Evolutionary conservation across 2,329 filamentous ascomycete species (phyloP), one percentile per base, ranked within the genome.

Genomic region (Saccharata proteae): DNA sequence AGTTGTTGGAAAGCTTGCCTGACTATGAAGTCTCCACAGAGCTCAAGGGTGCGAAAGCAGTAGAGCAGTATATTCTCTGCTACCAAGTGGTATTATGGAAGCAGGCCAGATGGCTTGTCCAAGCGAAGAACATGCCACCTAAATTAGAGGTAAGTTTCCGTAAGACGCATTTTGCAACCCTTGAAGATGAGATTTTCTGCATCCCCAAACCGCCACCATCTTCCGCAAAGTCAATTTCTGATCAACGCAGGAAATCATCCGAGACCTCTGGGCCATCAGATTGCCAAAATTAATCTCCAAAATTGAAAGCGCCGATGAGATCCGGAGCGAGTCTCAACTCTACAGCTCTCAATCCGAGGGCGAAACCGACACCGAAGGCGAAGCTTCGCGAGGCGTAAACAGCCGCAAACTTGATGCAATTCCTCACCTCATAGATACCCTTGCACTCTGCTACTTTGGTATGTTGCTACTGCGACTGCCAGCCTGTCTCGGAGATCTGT

Each of bases 1-100:
- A n/a, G n/a, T n/a, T n/a, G n/a, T n/a, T n/a, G n/a, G n/a, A n/a
- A n/a, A n/a, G n/a, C n/a, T n/a, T n/a, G n/a, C n/a, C n/a, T 22
- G 20, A 22, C 20, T 22, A 8, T 22, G n/a, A n/a, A n/a, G n/a
- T n/a, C n/a, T n/a, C n/a, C n/a, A 54, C 33, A 67, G 67, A 55
- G 35, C 64, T 65, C 44, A 61, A 52, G 5, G 86, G 86, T 24
- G 63, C 71, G 27, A 67, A 73, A 32, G 88, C 80, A 10, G 73
- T 76, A 40, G 73, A 80, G 40, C 69, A 94, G 15, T 94, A 82
- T 51, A 64, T 96, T 20, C 80, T 93, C 50, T 79, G 74, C 40
- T 71, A 92, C 37, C 88, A 96, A 55, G 63, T 93, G 18, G 69
- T 96, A 28, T 61, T 98, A 16, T 75, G 85, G 51, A 82, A 80